Evolutionary conservation across 1,284 basidiomycete species (phyloP), one percentile per base, ranked within the genome.

Genomic region (Ganoderma sp.): DNA sequence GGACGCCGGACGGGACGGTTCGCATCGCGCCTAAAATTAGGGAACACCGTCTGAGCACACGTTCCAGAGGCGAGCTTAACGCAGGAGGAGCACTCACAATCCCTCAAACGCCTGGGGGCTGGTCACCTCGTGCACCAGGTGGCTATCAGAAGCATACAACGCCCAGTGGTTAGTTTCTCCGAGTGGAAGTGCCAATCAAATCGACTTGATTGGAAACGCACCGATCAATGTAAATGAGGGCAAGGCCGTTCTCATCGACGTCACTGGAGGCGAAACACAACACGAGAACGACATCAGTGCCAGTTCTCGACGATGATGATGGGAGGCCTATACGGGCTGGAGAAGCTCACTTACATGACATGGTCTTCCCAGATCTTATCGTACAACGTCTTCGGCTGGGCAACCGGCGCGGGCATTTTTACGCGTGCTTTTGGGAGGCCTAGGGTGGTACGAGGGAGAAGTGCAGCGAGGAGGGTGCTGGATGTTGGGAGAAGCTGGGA

Each of bases 341-440:
- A 52, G 25, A 52, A 22, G 22, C 48, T 52, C 25, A 52, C 48
- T 52, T 75, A 94, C 92, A 98, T 92, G 77, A 97, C 88, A 82
- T 98, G 96, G 80, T 97, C 95, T 74, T 97, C 95, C 89, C 94
- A 98, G 74, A 98, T 95, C 84, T 97, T 97, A 83, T 97, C 96
- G 82, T 97, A 97, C 48, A 97, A 84, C 59, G 96, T 97, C 73
- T 93, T 89, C 17, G 95, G 93, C 42, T 83, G 79, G 67, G 82
- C 74, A 28, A 87, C 77, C 45, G 86, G 81, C 65, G 81, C 83
- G 71, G 90, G 87, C 90, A 92, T 90, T 67, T 73, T 73, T 60
- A 42, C n/a, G 43, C n/a, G 15, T 50, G 34, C 34, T 60, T 60
- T 63, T 32, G 32, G 32, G 32, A 32, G 32, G 37, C 61, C 41